A percentile compares a stretch with the other conserved stretches of the same genome.
phyloP scores from a whole-genome alignment of 2,329 filamentous ascomycete genomes.

The Allantophomopsis lycopodina region DNA sequence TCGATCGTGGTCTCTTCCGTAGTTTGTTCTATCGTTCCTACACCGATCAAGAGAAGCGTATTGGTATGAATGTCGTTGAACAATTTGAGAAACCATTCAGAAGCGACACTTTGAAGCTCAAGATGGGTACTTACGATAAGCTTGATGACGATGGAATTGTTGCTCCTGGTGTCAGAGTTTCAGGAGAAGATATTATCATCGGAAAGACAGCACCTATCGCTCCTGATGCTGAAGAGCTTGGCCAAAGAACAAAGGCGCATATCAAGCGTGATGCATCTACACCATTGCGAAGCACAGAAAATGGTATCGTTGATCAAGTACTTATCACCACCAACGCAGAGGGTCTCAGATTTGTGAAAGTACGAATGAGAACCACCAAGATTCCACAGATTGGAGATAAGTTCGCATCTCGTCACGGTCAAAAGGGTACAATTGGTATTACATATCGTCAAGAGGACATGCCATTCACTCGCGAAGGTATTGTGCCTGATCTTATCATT shows the following conservation, averaged over 20 bases:
- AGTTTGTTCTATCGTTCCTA: constrained; percentile 97
- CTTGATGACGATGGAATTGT: constrained; percentile 94
- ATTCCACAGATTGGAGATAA: constrained; percentile 98
- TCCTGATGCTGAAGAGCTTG: constrained; percentile 83
- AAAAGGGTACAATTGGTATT: constrained; percentile 98
- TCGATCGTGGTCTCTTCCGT: constrained; percentile 92
- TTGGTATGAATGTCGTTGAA: constrained; percentile 87
- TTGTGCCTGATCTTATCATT: constrained; percentile 93
- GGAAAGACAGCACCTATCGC: constrained; percentile 95
- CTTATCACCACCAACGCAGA: constrained; percentile 90
- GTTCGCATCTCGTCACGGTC: constrained; percentile 96
- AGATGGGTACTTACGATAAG: constrained; percentile 95
- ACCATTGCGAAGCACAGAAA: constrained; percentile 87
- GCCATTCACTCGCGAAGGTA: constrained; percentile 88
- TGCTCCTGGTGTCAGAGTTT: constrained; percentile 84
- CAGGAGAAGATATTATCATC: constrained; percentile 97
- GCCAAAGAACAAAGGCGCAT: constrained; percentile 79
- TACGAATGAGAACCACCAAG: constrained; percentile 94
- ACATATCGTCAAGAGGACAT: constrained; percentile 97
- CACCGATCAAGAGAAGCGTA: constrained; percentile 90
- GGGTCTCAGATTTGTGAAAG: constrained; percentile 91
- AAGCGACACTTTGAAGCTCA: constrained; percentile 76
- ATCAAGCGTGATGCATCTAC: constrained; percentile 94
- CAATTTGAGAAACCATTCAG: constrained; percentile 91
- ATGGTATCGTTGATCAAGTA: constrained; percentile 89